Conservation (phyloP, 129 eudicot genomes). For the Gnaphalium uliginosum region DNA sequence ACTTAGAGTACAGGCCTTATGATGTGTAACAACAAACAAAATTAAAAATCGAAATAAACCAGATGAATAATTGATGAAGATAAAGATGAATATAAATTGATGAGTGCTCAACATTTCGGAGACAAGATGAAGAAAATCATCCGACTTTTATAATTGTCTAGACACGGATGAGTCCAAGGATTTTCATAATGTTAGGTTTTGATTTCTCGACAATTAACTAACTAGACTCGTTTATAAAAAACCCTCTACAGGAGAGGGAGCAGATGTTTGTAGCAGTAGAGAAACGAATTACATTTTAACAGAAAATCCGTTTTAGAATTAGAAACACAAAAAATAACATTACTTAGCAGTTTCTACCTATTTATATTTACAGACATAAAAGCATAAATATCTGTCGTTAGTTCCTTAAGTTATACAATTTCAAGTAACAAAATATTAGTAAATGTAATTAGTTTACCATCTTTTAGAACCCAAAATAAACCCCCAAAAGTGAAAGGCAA, state of each 20-base stretch:
- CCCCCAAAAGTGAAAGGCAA: conserved; percentile 10
- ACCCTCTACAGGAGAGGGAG: background rate
- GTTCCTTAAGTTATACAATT: conserved; percentile 9
- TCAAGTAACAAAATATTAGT: background rate
- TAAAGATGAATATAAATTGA: background rate
- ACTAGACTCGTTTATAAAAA: background rate
- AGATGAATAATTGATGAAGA: no score
- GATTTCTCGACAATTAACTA: background rate
- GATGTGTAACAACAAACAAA: background rate
- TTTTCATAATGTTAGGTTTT: conserved; percentile 1
- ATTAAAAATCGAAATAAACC: background rate
- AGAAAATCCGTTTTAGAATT: background rate
- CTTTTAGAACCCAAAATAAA: background rate
- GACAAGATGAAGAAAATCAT: background rate
- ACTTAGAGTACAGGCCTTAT: background rate
- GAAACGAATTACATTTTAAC: background rate
- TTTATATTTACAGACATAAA: background rate
- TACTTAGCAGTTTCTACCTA: background rate
- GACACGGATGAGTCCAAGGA: background rate
- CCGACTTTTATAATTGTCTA: background rate
- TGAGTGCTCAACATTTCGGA: background rate
- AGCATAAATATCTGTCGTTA: background rate
- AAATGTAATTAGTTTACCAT: background rate
- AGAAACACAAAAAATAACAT: no score
- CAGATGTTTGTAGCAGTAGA: background rate